Evolutionary conservation across 148 eudicot genomes (phyloP), one percentile per base, ranked within the genome.

Genomic region (Fallopia convolvulus): DNA sequence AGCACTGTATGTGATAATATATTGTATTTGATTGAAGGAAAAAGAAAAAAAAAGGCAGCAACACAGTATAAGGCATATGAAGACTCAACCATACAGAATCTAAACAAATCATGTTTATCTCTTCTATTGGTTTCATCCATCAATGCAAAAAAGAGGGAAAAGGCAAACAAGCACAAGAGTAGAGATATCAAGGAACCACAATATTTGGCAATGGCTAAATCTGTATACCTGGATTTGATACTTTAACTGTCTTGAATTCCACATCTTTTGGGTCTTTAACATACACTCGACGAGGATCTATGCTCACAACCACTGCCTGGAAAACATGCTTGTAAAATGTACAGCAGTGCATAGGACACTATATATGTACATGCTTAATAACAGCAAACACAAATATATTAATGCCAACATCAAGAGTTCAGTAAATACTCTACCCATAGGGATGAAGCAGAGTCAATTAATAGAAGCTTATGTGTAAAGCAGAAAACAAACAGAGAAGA

Each of bases 251-350:
- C 83, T 88, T 94, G 82, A 90, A 92, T 71, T 85, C 82, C 56
- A 88, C 88, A 53, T 90, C 93, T 79, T 80, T 47, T 36, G 97
- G 93, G 80, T 80, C 78, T 60, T 82, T 86, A 83, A 94, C 48
- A 80, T 91, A 94, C 70, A 92, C 87, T 80, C 94, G 89, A 77
- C 97, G 96, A 81, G 99, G 99, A 89, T 94, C 99, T 81, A 94
- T 92, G 86, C 99, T 92, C 32, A 94, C 97, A 72, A 94, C 99
- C 76, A 94, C 99, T 41, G 99, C 99, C 99, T 94, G 86, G 72
- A 77, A 82, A 14, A 39, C 72, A 68, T 33, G 42, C 11, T 46
- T 39, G 23, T 14, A 68, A 17, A 15, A 32, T 36, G n/a, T 36
- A 17, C 11, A 39, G 36, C n/a, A n/a, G 15, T 33, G 13, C 72